phyloP scores from a whole-genome alignment of 768 basidiomycete species.

The Lactifluus piperatus region DNA sequence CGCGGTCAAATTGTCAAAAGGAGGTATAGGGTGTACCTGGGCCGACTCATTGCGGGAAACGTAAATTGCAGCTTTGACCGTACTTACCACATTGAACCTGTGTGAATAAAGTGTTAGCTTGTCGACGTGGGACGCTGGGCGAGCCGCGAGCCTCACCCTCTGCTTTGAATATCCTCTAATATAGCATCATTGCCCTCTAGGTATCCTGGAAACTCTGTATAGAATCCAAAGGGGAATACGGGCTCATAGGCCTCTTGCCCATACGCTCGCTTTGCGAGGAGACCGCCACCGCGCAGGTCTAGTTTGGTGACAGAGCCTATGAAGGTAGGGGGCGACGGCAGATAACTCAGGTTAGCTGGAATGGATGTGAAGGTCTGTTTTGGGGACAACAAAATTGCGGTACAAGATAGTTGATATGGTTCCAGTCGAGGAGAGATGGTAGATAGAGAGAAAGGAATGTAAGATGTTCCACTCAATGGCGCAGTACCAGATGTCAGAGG shows the following conservation, averaged over 20 bases:
- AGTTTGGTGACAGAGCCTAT: conserved; percentile 38
- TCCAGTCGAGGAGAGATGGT: conserved; percentile 25
- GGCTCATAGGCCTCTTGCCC: conserved; percentile 26
- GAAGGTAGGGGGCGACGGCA: conserved; percentile 30
- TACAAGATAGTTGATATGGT: conserved; percentile 30
- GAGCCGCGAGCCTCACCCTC: conserved; percentile 39
- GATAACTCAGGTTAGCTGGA: conserved; percentile 31
- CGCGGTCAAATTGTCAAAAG: conserved; percentile 50
- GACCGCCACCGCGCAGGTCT: conserved; percentile 37
- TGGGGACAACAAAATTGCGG: conserved; percentile 22
- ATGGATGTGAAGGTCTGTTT: conserved; percentile 28
- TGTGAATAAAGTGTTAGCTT: conserved; percentile 15
- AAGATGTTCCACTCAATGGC: conserved; percentile 30
- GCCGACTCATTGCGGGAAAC: background rate
- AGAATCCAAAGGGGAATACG: conserved; percentile 66
- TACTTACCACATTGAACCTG: conserved; percentile 34
- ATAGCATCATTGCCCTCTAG: conserved; percentile 43
- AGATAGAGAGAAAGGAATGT: conserved; percentile 29
- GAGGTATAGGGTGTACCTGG: conserved; percentile 63
- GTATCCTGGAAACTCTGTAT: conserved; percentile 50
- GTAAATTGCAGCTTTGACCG: background rate
- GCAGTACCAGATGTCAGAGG: conserved; percentile 12
- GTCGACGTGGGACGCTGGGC: background rate
- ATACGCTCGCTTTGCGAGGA: conserved; percentile 32
- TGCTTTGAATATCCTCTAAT: conserved; percentile 47